phyloP scores from a whole-genome alignment of 345 rosid species.

The Gossypium thurberi region DNA sequence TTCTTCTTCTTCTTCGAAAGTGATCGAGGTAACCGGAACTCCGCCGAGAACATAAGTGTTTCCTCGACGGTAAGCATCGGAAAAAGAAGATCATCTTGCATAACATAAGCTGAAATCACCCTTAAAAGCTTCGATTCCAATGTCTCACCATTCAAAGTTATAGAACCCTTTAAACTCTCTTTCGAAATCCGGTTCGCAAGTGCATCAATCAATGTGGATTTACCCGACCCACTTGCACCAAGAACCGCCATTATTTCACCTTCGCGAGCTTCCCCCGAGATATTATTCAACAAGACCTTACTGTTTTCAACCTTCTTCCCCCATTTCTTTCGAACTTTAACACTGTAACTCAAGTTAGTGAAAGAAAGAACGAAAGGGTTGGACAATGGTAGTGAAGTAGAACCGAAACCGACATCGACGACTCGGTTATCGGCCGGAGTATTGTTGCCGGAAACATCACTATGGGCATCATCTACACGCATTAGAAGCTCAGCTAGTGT shows the following conservation, averaged over 20 bases:
- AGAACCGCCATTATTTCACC: slow-evolving; percentile 92
- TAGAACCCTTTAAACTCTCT: slow-evolving; percentile 69
- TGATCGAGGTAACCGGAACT: slow-evolving; percentile 85
- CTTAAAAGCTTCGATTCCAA: slow-evolving; percentile 67
- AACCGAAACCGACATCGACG: slow-evolving; percentile 33
- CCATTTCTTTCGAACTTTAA: slow-evolving; percentile 38
- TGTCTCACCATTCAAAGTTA: slow-evolving; percentile 68
- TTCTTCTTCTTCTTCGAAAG: slow-evolving; percentile 63
- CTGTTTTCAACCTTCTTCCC: slow-evolving; percentile 24
- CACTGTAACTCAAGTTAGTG: slow-evolving; percentile 59
- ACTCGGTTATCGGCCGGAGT: slow-evolving; percentile 20
- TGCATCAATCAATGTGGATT: slow-evolving; percentile 86
- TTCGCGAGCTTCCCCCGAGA: slow-evolving; percentile 62
- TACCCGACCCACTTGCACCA: slow-evolving; percentile 93
- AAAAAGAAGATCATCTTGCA: slow-evolving; percentile 91
- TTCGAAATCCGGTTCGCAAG: slow-evolving; percentile 70
- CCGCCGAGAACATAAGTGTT: slow-evolving; percentile 89
- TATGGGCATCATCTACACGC: slow-evolving; percentile 52
- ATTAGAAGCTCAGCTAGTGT: slow-evolving; percentile 59
- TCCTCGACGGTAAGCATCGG: slow-evolving; percentile 95
- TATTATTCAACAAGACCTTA: slow-evolving; percentile 42
- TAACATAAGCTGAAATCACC: slow-evolving; percentile 88
- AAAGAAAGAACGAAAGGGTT: slow-evolving; percentile 74
- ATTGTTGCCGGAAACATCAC: slow-evolving; percentile 19
- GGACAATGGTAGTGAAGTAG: slow-evolving; percentile 35